Conservation (phyloP, 352 stramenopile genomes). For the Thalassiosira sp. region DNA sequence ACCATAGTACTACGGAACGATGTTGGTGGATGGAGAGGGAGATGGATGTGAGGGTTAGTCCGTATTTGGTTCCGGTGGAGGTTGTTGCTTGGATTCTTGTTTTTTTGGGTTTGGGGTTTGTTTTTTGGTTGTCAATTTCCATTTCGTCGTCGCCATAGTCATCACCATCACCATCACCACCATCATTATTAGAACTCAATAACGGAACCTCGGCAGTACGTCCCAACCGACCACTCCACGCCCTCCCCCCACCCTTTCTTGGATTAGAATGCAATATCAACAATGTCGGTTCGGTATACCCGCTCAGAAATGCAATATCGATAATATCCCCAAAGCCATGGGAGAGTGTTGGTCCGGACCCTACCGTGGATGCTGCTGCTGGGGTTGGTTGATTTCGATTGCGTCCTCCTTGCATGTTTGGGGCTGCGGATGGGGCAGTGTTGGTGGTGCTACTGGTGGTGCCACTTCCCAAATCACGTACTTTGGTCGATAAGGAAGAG, state of each 20-base stretch:
- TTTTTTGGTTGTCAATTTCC: slow-evolving; percentile 4
- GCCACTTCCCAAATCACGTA: slow-evolving; percentile 21
- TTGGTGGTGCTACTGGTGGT: background rate
- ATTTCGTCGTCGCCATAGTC: slow-evolving; percentile 30
- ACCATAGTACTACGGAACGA: slow-evolving; percentile 74
- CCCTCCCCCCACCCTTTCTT: slow-evolving; percentile 45
- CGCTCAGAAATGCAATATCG: slow-evolving; percentile 58
- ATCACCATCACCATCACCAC: background rate
- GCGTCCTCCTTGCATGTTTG: background rate
- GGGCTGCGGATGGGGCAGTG: background rate
- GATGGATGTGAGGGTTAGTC: slow-evolving; percentile 65
- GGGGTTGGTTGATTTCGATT: slow-evolving; percentile 19
- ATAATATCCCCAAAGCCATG: slow-evolving; percentile 81
- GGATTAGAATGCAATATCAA: slow-evolving; percentile 73
- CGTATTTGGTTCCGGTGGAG: slow-evolving; percentile 52
- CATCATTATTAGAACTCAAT: background rate
- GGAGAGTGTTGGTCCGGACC: slow-evolving; percentile 26
- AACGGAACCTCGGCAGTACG: slow-evolving; percentile 35
- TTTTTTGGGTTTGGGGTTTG: background rate
- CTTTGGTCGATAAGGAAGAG: slow-evolving; percentile 34
- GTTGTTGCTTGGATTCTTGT: slow-evolving; percentile 11
- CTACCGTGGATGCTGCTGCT: slow-evolving; percentile 2
- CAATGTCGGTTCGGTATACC: slow-evolving; percentile 70
- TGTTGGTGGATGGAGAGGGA: slow-evolving; percentile 67
- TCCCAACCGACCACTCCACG: slow-evolving; percentile 64